Percentiles rank a stretch among this genome's conserved stretches.
phyloP scores from a whole-genome alignment of 257 asterid species.

The Rubia yunnanensis region DNA sequence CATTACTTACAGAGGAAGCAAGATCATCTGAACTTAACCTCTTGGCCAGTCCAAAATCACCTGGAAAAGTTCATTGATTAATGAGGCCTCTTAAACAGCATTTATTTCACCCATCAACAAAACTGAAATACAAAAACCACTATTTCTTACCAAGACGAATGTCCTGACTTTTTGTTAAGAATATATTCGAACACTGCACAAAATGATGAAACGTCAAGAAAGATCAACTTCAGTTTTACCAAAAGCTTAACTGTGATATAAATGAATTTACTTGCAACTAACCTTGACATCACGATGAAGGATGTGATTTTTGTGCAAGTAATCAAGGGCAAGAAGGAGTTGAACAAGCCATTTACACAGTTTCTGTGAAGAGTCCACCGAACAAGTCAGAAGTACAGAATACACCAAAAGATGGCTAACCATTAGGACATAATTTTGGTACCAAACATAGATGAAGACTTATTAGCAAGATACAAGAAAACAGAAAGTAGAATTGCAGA shows the following conservation, averaged over 20 bases:
- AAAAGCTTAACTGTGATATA: neutral
- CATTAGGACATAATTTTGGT: neutral
- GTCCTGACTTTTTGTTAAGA: slow-evolving; percentile 75
- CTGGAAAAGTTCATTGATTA: slow-evolving; percentile 26
- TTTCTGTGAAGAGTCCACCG: slow-evolving; percentile 38
- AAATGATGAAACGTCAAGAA: slow-evolving; percentile 8
- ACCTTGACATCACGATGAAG: slow-evolving; percentile 98
- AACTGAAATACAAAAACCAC: slow-evolving; percentile 2
- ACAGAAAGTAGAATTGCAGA: neutral
- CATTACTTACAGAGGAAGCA: slow-evolving; percentile 74
- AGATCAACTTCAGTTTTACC: slow-evolving; percentile 4
- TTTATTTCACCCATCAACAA: neutral
- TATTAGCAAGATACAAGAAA: neutral
- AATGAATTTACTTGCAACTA: slow-evolving; percentile 10
- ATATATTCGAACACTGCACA: slow-evolving; percentile 91
- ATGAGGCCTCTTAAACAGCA: neutral
- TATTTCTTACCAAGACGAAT: slow-evolving; percentile 69
- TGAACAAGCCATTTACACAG: slow-evolving; percentile 90
- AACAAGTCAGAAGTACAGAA: slow-evolving; percentile 14
- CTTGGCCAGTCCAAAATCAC: slow-evolving; percentile 97
- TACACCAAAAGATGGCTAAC: neutral
- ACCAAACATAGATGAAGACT: neutral
- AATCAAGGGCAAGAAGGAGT: slow-evolving; percentile 86
- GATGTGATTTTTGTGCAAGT: slow-evolving; percentile 72
- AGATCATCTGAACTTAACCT: slow-evolving; percentile 75